phyloP scores from a whole-genome alignment of 352 stramenopile species.

The Lagenidium giganteum region DNA sequence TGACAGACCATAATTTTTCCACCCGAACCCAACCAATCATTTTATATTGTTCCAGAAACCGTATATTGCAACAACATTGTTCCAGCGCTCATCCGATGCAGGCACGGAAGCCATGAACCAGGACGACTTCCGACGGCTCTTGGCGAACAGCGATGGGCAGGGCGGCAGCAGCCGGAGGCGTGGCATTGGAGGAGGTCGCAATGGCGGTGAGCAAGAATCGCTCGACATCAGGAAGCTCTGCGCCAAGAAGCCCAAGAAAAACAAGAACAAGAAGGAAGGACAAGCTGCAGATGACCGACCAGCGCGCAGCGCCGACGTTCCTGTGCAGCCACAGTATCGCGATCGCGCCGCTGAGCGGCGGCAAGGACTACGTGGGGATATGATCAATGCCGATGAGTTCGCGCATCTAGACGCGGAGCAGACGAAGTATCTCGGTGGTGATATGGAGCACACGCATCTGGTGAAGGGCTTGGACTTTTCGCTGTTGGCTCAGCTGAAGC shows the following conservation, averaged over 20 bases:
- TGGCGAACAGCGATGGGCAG: constrained; percentile 22
- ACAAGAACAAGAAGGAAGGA: constrained; percentile 39
- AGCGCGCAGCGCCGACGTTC: background rate
- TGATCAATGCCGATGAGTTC: constrained; percentile 44
- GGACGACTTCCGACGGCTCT: constrained; percentile 67
- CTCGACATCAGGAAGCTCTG: constrained; percentile 42
- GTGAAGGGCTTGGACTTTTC: constrained; percentile 88
- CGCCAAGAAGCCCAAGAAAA: constrained; percentile 55
- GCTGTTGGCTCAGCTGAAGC: constrained; percentile 81
- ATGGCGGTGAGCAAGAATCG: constrained; percentile 27
- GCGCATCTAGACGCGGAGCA: constrained; percentile 62
- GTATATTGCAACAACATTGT: too few species aligned
- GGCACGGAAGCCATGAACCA: too few species aligned
- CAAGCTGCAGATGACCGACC: background rate
- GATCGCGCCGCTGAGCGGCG: constrained; percentile 68
- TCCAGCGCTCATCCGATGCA: too few species aligned
- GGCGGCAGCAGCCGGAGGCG: too few species aligned
- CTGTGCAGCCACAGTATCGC: constrained; percentile 26
- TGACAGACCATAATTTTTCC: too few species aligned
- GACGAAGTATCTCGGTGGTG: constrained; percentile 79
- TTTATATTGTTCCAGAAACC: too few species aligned
- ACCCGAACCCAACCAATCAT: too few species aligned
- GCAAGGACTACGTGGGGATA: constrained; percentile 23
- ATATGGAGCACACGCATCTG: constrained; percentile 83
- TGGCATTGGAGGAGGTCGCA: constrained; percentile 2